phyloP scores from a whole-genome alignment of 2,329 filamentous ascomycete genomes.

The Metarhizium anisopliae region DNA sequence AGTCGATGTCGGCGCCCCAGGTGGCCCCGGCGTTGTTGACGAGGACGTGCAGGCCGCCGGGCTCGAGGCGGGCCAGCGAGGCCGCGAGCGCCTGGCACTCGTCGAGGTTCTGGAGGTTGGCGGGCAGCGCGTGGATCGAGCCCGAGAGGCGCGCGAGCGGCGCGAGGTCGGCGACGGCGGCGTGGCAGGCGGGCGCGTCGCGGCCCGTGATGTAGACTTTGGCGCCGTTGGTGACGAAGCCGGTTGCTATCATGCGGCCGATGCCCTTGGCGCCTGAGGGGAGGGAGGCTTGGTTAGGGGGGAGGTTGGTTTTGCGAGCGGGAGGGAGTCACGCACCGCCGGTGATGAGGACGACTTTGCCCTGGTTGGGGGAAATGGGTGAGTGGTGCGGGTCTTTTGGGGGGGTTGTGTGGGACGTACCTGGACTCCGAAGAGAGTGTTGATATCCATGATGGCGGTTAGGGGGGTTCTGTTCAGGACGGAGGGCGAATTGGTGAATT shows the following conservation, averaged over 20 bases:
- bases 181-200: constrained; percentile 47
- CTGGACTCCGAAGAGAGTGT: constrained; percentile 50
- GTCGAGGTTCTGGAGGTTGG: constrained; percentile 53
- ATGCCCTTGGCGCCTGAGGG: constrained; percentile 46
- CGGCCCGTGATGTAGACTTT: constrained; percentile 59
- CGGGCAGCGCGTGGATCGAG: constrained; percentile 47
- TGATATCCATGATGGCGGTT: constrained; percentile 38
- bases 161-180: constrained; percentile 48
- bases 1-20: constrained; percentile 52
- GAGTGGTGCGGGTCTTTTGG: not conserved
- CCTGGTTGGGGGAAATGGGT: constrained; percentile 22
- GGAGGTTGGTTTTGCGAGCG: not conserved
- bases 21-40: constrained; percentile 59
- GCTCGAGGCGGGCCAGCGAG: constrained; percentile 39
- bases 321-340: constrained; percentile 26
- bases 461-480: not conserved
- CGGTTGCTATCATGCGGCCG: constrained; percentile 59
- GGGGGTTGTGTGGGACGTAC: constrained; percentile 22
- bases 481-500: not conserved
- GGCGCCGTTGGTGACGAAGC: constrained; percentile 55
- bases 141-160: constrained; percentile 34
- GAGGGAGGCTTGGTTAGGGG: not conserved
- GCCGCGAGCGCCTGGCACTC: constrained; percentile 45
- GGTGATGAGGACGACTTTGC: constrained; percentile 50
- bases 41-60: constrained; percentile 45